A percentile compares a stretch with the other conserved stretches of the same genome.
Evolutionary conservation across 2,329 filamentous ascomycete species (phyloP).

Genomic region (Penicillium aurantiogriseum): DNA sequence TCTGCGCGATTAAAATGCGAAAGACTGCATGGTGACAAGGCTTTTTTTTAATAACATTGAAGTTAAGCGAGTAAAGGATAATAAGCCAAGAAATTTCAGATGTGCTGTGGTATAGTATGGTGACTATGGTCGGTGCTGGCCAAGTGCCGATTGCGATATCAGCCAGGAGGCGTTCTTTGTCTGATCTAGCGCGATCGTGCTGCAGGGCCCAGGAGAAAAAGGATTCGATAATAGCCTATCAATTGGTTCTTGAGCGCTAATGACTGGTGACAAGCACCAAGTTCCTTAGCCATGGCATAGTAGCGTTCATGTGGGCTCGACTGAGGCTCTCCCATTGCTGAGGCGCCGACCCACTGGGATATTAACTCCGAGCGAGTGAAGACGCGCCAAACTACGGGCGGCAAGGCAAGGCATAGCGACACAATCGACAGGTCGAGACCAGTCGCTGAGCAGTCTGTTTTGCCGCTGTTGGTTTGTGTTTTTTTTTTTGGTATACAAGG

Average conservation of each 20-base stretch:
- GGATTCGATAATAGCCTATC: conserved; percentile 21
- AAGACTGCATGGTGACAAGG: conserved; percentile 13
- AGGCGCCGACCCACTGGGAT: conserved; percentile 12
- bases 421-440: conserved; percentile 18
- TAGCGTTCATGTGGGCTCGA: conserved; percentile 1
- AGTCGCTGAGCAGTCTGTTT: conserved; percentile 17
- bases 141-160: conserved; percentile 6
- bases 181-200: conserved; percentile 7
- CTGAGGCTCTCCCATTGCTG: conserved; percentile 12
- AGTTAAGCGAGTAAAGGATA: not conserved
- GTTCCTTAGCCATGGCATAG: conserved; percentile 2
- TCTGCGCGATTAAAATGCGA: not conserved
- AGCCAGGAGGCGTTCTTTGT: not conserved
- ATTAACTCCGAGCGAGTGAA: conserved; percentile 17
- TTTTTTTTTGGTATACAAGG: not conserved
- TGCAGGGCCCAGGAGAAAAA: not conserved
- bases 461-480: conserved; percentile 31
- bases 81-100: not conserved
- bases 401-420: conserved; percentile 27
- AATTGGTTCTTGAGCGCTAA: conserved; percentile 11
- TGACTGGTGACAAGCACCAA: conserved; percentile 8
- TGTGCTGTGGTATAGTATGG: not conserved
- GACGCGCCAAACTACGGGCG: conserved; percentile 24
- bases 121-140: not conserved
- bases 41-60: not conserved